Evolutionary conservation across 2,329 filamentous ascomycete genomes (phyloP).

Genomic region (Microdochium trichocladiopsis): DNA sequence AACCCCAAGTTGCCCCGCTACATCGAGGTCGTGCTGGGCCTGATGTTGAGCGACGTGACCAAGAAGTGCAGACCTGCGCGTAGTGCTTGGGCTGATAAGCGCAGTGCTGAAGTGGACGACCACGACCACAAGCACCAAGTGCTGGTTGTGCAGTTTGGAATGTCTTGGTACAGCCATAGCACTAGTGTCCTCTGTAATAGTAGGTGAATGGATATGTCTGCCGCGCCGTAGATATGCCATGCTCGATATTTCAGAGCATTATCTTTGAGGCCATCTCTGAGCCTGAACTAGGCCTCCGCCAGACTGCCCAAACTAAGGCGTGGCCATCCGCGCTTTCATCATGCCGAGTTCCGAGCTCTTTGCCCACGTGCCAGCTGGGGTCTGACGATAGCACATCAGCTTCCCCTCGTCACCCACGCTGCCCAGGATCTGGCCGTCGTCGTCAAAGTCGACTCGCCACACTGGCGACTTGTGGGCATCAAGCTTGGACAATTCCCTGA

Average conservation of each 20-base stretch:
- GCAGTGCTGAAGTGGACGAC: neutral
- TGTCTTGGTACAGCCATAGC: too few species aligned
- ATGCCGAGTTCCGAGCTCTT: constrained; percentile 54
- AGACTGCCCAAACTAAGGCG: constrained; percentile 25
- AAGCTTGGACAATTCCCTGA: constrained; percentile 58
- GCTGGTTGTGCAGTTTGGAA: too few species aligned
- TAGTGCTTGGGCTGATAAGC: constrained; percentile 2
- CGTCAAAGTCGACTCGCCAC: constrained; percentile 68
- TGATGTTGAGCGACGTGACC: constrained; percentile 13
- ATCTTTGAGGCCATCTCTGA: too few species aligned
- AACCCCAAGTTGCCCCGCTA: constrained; percentile 18
- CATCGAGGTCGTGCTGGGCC: constrained; percentile 12
- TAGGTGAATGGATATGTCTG: too few species aligned
- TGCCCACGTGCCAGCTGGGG: constrained; percentile 48
- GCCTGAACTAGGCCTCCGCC: too few species aligned
- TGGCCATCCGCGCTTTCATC: constrained; percentile 47
- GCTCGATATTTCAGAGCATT: constrained; percentile 16
- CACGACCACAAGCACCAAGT: constrained; percentile 2
- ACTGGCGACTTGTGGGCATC: constrained; percentile 63
- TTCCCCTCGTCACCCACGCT: constrained; percentile 72
- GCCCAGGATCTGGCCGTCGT: constrained; percentile 64
- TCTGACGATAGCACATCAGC: constrained; percentile 54
- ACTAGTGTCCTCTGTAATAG: too few species aligned
- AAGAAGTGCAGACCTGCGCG: constrained; percentile 7
- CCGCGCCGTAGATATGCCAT: constrained; percentile 15